phyloP scores from a whole-genome alignment of 2,329 filamentous ascomycete genomes.

The Cadophora luteo-olivacea region DNA sequence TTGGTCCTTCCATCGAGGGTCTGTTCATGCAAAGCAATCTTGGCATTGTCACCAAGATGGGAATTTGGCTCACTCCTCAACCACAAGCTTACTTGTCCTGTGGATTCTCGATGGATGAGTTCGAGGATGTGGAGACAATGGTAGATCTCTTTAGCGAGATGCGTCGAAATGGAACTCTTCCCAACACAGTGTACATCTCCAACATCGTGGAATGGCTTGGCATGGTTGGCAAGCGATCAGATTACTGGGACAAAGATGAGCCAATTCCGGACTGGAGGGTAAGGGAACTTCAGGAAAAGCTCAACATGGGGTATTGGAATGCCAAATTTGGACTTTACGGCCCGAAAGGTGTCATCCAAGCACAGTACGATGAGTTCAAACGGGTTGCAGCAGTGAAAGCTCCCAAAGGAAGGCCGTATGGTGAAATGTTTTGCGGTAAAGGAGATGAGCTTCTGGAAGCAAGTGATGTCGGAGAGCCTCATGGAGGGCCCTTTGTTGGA shows the following conservation, averaged over 20 bases:
- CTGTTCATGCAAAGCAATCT: constrained; percentile 31
- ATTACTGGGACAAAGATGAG: constrained; percentile 52
- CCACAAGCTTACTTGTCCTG: constrained; percentile 55
- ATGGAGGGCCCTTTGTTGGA: background rate
- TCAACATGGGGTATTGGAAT: constrained; percentile 52
- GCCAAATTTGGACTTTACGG: constrained; percentile 54
- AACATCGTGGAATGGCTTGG: constrained; percentile 54
- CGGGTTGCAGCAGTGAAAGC: background rate
- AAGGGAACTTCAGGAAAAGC: constrained; percentile 50
- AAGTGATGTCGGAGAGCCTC: background rate
- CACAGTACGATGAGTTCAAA: background rate
- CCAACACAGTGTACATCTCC: constrained; percentile 50
- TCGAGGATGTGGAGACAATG: constrained; percentile 53
- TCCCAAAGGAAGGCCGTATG: background rate
- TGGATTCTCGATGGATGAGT: constrained; percentile 52
- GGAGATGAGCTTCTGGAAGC: background rate
- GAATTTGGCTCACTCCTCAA: constrained; percentile 46
- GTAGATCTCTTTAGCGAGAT: constrained; percentile 53
- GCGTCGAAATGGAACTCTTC: constrained; percentile 51
- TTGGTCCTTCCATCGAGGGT: constrained; percentile 34
- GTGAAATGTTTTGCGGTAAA: background rate
- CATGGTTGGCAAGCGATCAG: constrained; percentile 41
- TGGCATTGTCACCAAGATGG: constrained; percentile 33
- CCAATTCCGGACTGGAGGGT: constrained; percentile 54
- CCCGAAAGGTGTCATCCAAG: background rate